Base-by-base conservation (phyloP, 2,329 filamentous ascomycete genomes). In the Conoideocrella luteorostrata region DNA sequence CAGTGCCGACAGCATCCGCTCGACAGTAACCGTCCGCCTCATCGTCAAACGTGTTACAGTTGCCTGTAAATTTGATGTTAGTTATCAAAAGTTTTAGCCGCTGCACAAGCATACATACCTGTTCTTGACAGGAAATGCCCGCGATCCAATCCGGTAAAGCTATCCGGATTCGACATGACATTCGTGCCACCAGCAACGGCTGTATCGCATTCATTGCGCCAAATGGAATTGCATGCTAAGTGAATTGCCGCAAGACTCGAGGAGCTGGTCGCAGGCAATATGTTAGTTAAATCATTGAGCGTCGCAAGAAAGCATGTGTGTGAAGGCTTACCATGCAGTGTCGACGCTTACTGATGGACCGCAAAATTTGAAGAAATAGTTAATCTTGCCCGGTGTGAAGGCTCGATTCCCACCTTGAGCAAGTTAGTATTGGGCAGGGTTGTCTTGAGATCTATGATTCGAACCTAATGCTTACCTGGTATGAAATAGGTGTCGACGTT, bases 321-420 rank as follows among this genome's bases (percentile, higher is more conserved):
- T n/a, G n/a, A n/a, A n/a, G n/a, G n/a, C n/a, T n/a, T n/a, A 88
- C 57, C 86, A 89, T 4, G 85, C 86, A n/a, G 85, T 88, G 53
- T 89, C 86, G 37, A 88, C 72, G 41, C 77, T 85, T 56, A 80
- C 82, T 18, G 80, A 85, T 0, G 84, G 84, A 0, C 86, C 86
- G 35, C 74, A 78, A 62, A 87, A 88, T 54, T 85, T 84, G 64
- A 88, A 88, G 61, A 82, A 83, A 62, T 88, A 88, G 64, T 87
- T 88, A 58, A 88, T 83, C 9, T 83, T 72, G 17, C 33, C 44
- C 5, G 44, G 44, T 2, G 22, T 12, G n/a, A 46, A 46, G 7
- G 39, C 39, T 11, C 44, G 44, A 20, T 30, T 40, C 4, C 40
- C 44, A 20, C 41, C 7, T 28, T n/a, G n/a, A n/a, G n/a, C n/a